Percentiles rank a stretch among this genome's conserved stretches.
These are phyloP conservation scores for Leucocoprinus leucothites DNA, from an alignment of 768 basidiomycete species.

Conservation along the genomic window DNA sequence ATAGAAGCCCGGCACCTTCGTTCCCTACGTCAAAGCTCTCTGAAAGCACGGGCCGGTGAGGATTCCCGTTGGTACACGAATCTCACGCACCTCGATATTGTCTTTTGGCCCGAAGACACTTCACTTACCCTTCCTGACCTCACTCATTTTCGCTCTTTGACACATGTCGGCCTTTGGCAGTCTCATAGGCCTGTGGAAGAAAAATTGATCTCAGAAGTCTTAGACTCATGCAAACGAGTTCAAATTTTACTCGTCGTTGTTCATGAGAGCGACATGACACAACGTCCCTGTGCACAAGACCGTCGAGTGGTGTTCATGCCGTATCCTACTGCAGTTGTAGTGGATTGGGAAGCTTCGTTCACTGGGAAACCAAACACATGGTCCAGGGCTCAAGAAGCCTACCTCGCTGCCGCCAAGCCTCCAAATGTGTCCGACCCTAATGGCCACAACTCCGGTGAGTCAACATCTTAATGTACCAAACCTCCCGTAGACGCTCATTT, in stretches of 20 bases:
- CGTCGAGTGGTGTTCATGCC: slow-evolving; percentile 29
- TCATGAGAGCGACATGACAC: slow-evolving; percentile 22
- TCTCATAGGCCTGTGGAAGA: slow-evolving; percentile 21
- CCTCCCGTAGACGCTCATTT: neutral
- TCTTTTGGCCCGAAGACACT: slow-evolving; percentile 29
- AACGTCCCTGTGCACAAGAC: slow-evolving; percentile 21
- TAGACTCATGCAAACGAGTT: slow-evolving; percentile 24
- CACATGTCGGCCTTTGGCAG: slow-evolving; percentile 30
- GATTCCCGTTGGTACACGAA: slow-evolving; percentile 22
- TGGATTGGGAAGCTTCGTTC: slow-evolving; percentile 33
- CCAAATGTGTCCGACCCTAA: neutral
- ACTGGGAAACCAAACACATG: slow-evolving; percentile 24
- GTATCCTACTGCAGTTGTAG: slow-evolving; percentile 26
- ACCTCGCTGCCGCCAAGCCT: slow-evolving; percentile 13
- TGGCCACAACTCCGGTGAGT: slow-evolving; percentile 1
- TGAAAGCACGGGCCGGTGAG: slow-evolving; percentile 4
- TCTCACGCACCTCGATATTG: slow-evolving; percentile 36
- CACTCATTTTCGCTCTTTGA: slow-evolving; percentile 24
- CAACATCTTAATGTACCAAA: neutral
- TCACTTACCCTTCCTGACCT: slow-evolving; percentile 26
- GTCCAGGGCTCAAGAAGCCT: slow-evolving; percentile 29
- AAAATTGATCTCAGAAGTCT: slow-evolving; percentile 20
- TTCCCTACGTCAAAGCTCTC: slow-evolving; percentile 16
- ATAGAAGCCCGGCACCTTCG: slow-evolving; percentile 30
- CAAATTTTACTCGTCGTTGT: slow-evolving; percentile 26